Evolutionary conservation across 2,329 filamentous ascomycete species (phyloP).

Genomic region (Coleophoma crateriformis): DNA sequence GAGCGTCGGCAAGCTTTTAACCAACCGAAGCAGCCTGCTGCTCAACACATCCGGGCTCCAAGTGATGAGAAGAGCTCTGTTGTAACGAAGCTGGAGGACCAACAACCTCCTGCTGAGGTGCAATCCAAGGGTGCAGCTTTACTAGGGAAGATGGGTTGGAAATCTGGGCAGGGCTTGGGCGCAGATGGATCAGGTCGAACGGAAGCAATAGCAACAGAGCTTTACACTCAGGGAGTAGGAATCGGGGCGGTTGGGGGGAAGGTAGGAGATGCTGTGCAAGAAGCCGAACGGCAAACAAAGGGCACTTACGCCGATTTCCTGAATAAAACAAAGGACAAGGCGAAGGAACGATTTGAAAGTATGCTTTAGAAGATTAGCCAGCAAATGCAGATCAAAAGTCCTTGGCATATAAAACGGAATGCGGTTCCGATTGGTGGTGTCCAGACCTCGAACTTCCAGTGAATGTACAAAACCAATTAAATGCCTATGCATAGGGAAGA

Average conservation of each 20-base stretch:
- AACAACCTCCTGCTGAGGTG: constrained; percentile 25
- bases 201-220: constrained; percentile 56
- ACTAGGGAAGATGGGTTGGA: constrained; percentile 71
- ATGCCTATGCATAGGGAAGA: too few relatives aligned
- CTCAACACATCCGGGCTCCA: constrained; percentile 29
- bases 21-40: constrained; percentile 49
- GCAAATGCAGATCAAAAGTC: too few relatives aligned
- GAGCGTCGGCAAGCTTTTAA: constrained; percentile 59
- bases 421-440: too few relatives aligned
- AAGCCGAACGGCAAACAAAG: constrained; percentile 57
- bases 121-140: constrained; percentile 61
- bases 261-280: constrained; percentile 59
- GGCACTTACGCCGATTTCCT: constrained; percentile 58
- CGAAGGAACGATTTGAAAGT: constrained; percentile 59
- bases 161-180: constrained; percentile 57
- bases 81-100: constrained; percentile 28
- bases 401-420: too few relatives aligned
- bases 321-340: constrained; percentile 58
- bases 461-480: too few relatives aligned
- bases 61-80: constrained; percentile 15
- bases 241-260: constrained; percentile 66
- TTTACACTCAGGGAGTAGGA: constrained; percentile 64
- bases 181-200: constrained; percentile 57
- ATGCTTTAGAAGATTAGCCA: constrained; percentile 25
- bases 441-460: too few relatives aligned